Base-by-base conservation (phyloP, 2,329 filamentous ascomycete genomes). In the Bipolaris sorokiniana region DNA sequence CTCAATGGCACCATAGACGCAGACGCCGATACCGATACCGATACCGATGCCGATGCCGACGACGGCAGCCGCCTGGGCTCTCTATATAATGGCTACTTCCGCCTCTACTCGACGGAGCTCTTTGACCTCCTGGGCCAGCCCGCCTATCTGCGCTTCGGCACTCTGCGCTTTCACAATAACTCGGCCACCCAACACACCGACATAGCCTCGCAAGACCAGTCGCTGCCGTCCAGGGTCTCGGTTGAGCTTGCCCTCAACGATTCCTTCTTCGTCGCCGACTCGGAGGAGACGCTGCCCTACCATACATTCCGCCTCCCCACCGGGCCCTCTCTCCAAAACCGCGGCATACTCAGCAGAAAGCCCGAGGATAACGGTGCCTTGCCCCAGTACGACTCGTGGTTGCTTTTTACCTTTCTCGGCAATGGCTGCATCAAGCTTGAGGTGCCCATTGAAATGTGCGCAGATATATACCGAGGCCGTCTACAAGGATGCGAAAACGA, bases 361-460 rank as follows among this genome's bases (percentile, higher is more conserved):
- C 63, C 61, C 5, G 66, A 70, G 22, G 67, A 74, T 48, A 40
- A 63, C 34, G 73, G 72, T 55, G 64, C 61, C 18, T 73, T 74
- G 33, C 73, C 73, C 11, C 58, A 51, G n/a, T 75, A 68, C 52
- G 73, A 75, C 56, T 75, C 73, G 31, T 75, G 73, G 73, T 57
- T 75, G 48, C 67, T 75, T 46, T 75, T 75, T 61, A 75, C 73
- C 36, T 75, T 75, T 53, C 67, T 75, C 38, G 71, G 72, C 45
- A 65, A 70, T 49, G 71, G 70, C 31, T 75, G 69, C 60, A 56
- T 75, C 42, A 75, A 74, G 62, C 64, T 75, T 37, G 73, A 75
- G 54, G 65, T 75, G 10, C 73, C 73, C 44, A 68, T 75, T 38
- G 73, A 75, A 48, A 74, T 75, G 72, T 75, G 73, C 58, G 73